Evolutionary conservation across 257 asterid species (phyloP).

Genomic region (Mitragyna speciosa): DNA sequence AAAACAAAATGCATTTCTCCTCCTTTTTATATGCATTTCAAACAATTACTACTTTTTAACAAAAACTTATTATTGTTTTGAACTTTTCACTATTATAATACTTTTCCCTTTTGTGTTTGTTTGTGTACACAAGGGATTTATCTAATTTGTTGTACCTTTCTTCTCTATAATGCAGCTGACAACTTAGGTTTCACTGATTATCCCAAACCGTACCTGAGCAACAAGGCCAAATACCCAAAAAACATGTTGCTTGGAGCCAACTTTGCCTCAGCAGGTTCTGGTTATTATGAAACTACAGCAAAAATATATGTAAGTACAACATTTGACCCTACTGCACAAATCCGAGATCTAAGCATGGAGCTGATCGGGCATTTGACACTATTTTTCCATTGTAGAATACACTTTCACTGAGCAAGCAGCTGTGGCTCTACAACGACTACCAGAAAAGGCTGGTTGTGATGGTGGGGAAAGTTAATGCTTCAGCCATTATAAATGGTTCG

Average conservation of each 20-base stretch:
- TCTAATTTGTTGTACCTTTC: not conserved
- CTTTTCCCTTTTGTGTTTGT: no score
- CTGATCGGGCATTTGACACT: not conserved
- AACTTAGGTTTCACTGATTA: slow-evolving; percentile 74
- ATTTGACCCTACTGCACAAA: not conserved
- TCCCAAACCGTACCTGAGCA: slow-evolving; percentile 72
- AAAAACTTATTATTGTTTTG: not conserved
- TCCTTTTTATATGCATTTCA: no score
- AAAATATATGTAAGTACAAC: slow-evolving; percentile 49
- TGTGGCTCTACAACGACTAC: slow-evolving; percentile 65
- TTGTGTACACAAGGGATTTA: not conserved
- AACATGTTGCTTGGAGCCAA: slow-evolving; percentile 70
- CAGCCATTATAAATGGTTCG: slow-evolving; percentile 68
- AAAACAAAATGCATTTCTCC: no score
- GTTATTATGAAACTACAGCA: slow-evolving; percentile 66
- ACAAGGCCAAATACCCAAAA: slow-evolving; percentile 44
- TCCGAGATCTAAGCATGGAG: not conserved
- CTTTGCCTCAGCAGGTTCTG: slow-evolving; percentile 86
- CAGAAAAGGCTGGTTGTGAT: slow-evolving; percentile 55
- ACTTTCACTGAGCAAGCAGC: slow-evolving; percentile 68
- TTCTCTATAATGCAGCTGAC: slow-evolving; percentile 56
- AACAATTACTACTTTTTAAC: no score
- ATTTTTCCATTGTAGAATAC: slow-evolving; percentile 36
- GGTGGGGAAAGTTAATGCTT: slow-evolving; percentile 69
- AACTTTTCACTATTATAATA: no score